Evolutionary conservation across 345 rosid genomes (phyloP), one percentile per base, ranked within the genome.

Genomic region (Tarenaya hassleriana): DNA sequence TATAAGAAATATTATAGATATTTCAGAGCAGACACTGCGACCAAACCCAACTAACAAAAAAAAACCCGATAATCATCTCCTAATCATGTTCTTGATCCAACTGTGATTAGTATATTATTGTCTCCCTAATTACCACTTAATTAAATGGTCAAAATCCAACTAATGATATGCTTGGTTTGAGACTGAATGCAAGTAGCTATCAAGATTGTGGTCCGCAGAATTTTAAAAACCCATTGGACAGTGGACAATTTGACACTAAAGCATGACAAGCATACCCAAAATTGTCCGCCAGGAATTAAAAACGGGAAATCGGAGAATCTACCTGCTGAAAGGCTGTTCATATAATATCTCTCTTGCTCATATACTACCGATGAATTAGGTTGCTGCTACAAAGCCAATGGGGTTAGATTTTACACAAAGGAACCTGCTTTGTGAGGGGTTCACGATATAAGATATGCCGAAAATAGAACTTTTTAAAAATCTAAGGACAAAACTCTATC

Each of bases 121-220:
- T 37, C 47, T 47, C 6, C 41, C 13, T 44, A 8, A 40, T 14
- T 19, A 60, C 24, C 50, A 32, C 45, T 19, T 38, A 11, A 27
- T 44, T 52, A 62, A 53, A 17, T 62, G 24, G 60, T 53, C 32
- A 53, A 62, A 62, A 5, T 54, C 61, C 55, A 62, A 62, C 55
- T 32, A 54, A 31, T 62, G 40, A 32, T 14, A n/a, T 24, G 29
- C 49, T 52, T 37, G 47, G 16, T 11, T n/a, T 61, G 59, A 45
- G 35, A 39, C 38, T 60, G 32, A 54, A 31, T 45, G 47, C 42
- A n/a, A 24, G 52, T 62, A 62, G 55, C 42, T 46, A 45, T 46
- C 41, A 15, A 40, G 21, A 44, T 42, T 37, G 21, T 60, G 32
- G 24, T 44, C 18, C 52, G 18, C 43, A 34, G 19, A 43, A 0